Evolutionary conservation across 2,329 filamentous ascomycete genomes (phyloP).

Genomic region (Cladorrhinum sp.): DNA sequence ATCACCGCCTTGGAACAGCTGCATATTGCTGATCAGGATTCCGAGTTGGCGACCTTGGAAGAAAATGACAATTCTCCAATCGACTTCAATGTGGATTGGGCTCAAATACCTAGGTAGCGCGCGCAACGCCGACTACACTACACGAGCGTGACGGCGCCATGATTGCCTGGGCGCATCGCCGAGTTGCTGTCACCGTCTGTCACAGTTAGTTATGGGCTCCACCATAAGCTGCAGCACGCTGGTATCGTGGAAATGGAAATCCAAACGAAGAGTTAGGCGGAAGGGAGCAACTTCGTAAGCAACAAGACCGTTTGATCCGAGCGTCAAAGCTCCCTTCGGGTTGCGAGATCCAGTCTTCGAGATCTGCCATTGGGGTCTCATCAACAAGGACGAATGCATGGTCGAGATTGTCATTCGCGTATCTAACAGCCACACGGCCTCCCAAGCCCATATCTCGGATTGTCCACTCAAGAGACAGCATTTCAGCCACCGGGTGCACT

Average conservation of each 20-base stretch:
- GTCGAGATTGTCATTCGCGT: too few species aligned
- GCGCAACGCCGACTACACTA: not conserved
- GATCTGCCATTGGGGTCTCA: too few species aligned
- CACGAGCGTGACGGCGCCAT: not conserved
- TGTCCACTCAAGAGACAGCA: not conserved
- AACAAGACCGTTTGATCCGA: not conserved
- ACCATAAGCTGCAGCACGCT: not conserved
- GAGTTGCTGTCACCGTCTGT: not conserved
- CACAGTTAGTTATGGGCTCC: not conserved
- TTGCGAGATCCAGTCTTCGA: too few species aligned
- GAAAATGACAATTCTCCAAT: not conserved
- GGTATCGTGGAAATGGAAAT: not conserved
- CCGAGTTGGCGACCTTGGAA: not conserved
- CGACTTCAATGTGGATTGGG: not conserved
- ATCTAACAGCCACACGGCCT: not conserved
- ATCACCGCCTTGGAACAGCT: not conserved
- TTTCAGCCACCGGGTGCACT: not conserved
- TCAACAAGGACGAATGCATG: too few species aligned
- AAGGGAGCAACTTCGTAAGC: not conserved
- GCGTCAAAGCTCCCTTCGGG: not conserved
- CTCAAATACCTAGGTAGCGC: not conserved
- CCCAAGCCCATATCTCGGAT: not conserved
- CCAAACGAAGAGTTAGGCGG: not conserved
- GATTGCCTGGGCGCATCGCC: not conserved
- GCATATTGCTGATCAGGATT: not conserved